Conservation (phyloP, 768 basidiomycete genomes). For the Pulveroboletus frians region DNA sequence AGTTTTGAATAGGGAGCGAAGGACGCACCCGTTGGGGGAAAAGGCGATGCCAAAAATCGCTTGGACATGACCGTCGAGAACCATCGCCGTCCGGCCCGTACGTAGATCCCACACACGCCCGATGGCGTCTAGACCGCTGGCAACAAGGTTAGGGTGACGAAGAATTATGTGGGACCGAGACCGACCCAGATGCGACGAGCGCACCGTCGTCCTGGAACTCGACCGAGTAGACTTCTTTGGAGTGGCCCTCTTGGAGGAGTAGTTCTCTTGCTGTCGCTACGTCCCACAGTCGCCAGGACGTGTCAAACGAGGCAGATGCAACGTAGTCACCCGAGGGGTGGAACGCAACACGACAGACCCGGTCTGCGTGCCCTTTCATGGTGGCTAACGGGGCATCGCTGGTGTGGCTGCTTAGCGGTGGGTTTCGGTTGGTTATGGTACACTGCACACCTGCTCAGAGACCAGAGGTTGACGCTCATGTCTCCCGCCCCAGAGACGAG, state of each 20-base stretch:
- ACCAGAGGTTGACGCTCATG: conserved; percentile 83
- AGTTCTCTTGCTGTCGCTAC: conserved; percentile 76
- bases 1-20: background rate
- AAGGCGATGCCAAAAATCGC: conserved; percentile 88
- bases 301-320: conserved; percentile 94
- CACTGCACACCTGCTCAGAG: conserved; percentile 61
- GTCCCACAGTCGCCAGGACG: conserved; percentile 97
- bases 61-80: conserved; percentile 94
- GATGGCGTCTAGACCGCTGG: conserved; percentile 91
- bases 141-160: background rate
- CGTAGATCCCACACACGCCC: conserved; percentile 96
- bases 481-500: conserved; percentile 91
- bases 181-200: conserved; percentile 87
- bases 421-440: background rate
- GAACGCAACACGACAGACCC: conserved; percentile 92
- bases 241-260: conserved; percentile 92
- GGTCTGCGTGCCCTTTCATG: conserved; percentile 82
- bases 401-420: conserved; percentile 5
- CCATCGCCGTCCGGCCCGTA: conserved; percentile 95
- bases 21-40: conserved; percentile 87
- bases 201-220: conserved; percentile 96
- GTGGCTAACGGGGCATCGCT: conserved; percentile 86
- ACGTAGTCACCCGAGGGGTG: conserved; percentile 94
- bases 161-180: background rate
- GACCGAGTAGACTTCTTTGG: conserved; percentile 93